phyloP scores from a whole-genome alignment of 169 alveolate genomes.

The Plasmodium vinckei region DNA sequence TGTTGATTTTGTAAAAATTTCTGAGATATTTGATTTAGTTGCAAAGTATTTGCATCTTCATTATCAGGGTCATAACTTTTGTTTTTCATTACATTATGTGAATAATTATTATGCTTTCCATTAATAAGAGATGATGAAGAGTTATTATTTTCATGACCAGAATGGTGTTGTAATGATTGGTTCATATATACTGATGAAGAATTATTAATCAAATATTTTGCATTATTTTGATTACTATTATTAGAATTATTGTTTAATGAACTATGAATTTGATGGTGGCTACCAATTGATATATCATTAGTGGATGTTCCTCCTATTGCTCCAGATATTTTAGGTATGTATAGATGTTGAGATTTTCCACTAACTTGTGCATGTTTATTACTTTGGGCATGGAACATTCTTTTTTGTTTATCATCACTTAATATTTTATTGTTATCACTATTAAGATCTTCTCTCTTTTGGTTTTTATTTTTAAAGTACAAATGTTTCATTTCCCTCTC shows the following conservation, averaged over 20 bases:
- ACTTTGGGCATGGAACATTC: conserved; percentile 13
- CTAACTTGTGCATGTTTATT: conserved; percentile 36
- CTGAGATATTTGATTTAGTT: conserved; percentile 54
- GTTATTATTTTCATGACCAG: conserved; percentile 9
- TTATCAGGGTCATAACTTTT: conserved; percentile 58
- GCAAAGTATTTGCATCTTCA: conserved; percentile 54
- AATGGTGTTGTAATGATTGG: conserved; percentile 1
- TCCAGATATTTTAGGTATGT: conserved; percentile 29
- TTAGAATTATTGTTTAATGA: neutral
- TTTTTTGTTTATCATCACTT: conserved; percentile 36
- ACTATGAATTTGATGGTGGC: conserved; percentile 12
- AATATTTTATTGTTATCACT: conserved; percentile 20
- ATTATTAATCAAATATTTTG: conserved; percentile 21
- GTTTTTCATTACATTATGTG: conserved; percentile 38
- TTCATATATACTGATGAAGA: conserved; percentile 30
- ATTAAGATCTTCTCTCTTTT: conserved; percentile 35
- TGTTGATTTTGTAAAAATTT: conserved; percentile 51
- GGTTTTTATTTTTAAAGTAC: conserved; percentile 43
- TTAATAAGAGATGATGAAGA: conserved; percentile 14
- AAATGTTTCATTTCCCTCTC: conserved; percentile 60
- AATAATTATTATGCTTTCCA: conserved; percentile 30
- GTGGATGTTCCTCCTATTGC: conserved; percentile 13
- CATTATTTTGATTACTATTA: conserved; percentile 9
- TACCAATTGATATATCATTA: neutral
- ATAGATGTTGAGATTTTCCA: conserved; percentile 35